Evolutionary conservation across 139 green algal species (phyloP).

Genomic region (Chlorella sp.): DNA sequence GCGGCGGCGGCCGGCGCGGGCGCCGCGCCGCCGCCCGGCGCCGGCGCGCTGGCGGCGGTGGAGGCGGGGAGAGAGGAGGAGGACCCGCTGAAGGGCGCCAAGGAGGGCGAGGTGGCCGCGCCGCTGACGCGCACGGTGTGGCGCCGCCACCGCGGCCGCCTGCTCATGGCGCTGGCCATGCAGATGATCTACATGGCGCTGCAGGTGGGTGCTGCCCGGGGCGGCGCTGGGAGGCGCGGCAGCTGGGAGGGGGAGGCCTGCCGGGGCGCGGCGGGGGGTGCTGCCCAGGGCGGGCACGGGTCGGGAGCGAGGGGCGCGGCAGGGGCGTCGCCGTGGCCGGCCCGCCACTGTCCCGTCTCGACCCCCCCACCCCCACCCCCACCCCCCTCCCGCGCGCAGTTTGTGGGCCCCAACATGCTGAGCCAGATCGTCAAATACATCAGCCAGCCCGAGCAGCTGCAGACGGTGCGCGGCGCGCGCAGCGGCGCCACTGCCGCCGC

Average conservation of each 20-base stretch:
- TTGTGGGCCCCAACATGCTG: conserved; percentile 48
- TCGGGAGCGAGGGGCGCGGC: too few relatives aligned
- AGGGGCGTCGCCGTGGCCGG: too few relatives aligned
- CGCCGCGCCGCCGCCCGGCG: too few relatives aligned
- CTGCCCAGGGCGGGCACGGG: too few relatives aligned
- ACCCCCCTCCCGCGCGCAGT: conserved; percentile 38
- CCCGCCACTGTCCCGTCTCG: too few relatives aligned
- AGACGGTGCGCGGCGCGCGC: conserved; percentile 5
- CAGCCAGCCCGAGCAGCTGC: neutral
- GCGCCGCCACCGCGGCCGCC: conserved; percentile 12
- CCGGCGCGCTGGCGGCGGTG: neutral
- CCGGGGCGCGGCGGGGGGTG: too few relatives aligned
- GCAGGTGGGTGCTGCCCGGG: too few relatives aligned
- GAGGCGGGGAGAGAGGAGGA: neutral
- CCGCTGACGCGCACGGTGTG: conserved; percentile 30
- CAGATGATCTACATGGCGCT: conserved; percentile 50
- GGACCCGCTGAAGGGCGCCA: conserved; percentile 7
- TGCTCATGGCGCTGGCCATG: conserved; percentile 30
- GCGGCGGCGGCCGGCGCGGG: too few relatives aligned
- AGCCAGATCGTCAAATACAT: conserved; percentile 51
- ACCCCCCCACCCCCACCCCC: too few relatives aligned
- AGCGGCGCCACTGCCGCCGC: too few relatives aligned
- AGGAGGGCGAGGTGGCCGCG: conserved; percentile 13
- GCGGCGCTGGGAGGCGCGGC: too few relatives aligned
- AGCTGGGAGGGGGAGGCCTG: too few relatives aligned